Evolutionary conservation across 495 filamentous ascomycete genomes (phyloP), one percentile per base, ranked within the genome.

Genomic region (Extremus antarcticus): DNA sequence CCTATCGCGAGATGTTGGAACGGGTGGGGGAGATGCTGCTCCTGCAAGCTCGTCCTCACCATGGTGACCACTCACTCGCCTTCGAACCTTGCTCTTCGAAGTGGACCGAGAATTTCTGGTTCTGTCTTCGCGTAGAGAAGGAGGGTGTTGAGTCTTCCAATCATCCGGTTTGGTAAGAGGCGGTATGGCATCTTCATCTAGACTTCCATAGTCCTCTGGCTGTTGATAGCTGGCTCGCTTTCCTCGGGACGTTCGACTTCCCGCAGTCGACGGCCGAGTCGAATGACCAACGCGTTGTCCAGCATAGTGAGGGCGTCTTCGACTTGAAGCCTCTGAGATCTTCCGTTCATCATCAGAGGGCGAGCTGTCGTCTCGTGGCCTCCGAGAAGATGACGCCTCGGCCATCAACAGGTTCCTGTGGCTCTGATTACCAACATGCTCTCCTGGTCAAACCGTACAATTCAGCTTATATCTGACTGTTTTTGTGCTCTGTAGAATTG

Each of bases 111-210:
- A 48, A 7, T 25, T 4, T 4, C 29, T 4, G 29, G 13, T 35
- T 4, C 13, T 35, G 7, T 35, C 29, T 13, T 35, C 29, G 7
- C 4, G 13, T 13, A 4, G 29, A 4, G 29, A 35, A 35, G 29
- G 29, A 4, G 29, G 29, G 29, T 35, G 4, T 13, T 35, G 29
- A 35, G 29, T 40, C 29, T 35, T 35, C 29, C 29, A 35, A 13
- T 35, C 40, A 22, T 46, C 40, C 21, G 49, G 35, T 19, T 43
- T 19, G 23, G 60, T 4, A 2, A 59, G 62, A 1, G 50, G 50
- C 1, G 64, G 61, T n/a, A 19, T 22, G 8, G 48, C 48, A 2
- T 19, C 15, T 19, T 67, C 66, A 25, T 57, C 50, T 21, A 68
- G 51, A 22, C 58, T 54, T 8, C 50, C 11, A 21, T 48, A 64